Conservation (phyloP, 495 filamentous ascomycete genomes). For the Glarea lozoyensis region DNA sequence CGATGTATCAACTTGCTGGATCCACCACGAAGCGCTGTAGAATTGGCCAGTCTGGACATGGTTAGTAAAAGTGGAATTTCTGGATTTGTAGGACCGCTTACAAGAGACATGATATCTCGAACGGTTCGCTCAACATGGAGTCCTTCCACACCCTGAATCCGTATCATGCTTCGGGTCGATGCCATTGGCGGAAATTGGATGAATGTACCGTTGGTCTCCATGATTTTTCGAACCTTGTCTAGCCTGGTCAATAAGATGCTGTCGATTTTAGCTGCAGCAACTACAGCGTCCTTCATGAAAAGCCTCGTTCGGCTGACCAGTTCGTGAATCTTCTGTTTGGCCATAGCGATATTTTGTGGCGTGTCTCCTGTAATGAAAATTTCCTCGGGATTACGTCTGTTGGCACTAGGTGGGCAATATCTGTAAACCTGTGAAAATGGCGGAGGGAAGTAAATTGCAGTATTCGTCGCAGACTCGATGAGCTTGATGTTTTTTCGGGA, state of each 20-base stretch:
- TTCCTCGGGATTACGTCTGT: conserved; percentile 73
- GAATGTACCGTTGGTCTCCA: conserved; percentile 91
- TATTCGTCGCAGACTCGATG: conserved; percentile 87
- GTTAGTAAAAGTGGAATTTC: conserved; percentile 23
- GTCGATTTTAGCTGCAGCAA: conserved; percentile 85
- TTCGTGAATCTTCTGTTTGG: conserved; percentile 83
- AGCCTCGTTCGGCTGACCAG: conserved; percentile 66
- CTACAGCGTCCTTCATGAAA: conserved; percentile 81
- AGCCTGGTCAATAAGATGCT: conserved; percentile 83
- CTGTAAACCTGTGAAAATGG: conserved; percentile 84
- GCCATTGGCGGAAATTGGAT: conserved; percentile 83
- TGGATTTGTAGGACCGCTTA: conserved; percentile 29
- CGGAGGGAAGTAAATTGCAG: conserved; percentile 95
- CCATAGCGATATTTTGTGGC: conserved; percentile 67
- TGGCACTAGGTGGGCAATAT: conserved; percentile 72
- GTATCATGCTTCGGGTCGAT: conserved; percentile 65
- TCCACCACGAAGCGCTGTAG: conserved; percentile 95
- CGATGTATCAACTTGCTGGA: conserved; percentile 64
- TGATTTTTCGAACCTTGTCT: conserved; percentile 95
- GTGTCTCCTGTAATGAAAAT: conserved; percentile 89
- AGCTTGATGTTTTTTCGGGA: conserved; percentile 93
- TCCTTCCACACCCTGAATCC: conserved; percentile 86
- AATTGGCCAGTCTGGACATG: conserved; percentile 75
- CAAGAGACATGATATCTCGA: conserved; percentile 87
- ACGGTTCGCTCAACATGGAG: conserved; percentile 90